phyloP scores from a whole-genome alignment of 305 asterid species.

The Solanum chacoense region DNA sequence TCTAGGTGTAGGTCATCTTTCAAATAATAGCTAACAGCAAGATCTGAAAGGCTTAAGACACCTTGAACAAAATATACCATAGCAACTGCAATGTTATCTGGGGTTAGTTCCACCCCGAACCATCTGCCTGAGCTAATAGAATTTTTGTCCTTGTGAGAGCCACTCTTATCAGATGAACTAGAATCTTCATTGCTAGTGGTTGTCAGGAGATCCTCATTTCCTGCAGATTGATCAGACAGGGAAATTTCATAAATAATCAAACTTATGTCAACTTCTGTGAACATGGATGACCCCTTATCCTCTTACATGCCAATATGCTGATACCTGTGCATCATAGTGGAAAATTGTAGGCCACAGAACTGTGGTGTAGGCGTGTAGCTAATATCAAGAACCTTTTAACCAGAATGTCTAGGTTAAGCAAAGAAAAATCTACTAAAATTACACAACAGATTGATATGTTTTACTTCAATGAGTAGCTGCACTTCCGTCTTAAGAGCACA shows the following conservation, averaged over 20 bases:
- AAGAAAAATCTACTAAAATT: not conserved
- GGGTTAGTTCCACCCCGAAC: conserved; percentile 79
- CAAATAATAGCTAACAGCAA: conserved; percentile 83
- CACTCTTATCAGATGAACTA: conserved; percentile 28
- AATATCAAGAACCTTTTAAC: not conserved
- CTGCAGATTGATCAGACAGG: conserved; percentile 26
- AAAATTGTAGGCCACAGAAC: not conserved
- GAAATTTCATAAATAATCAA: not conserved
- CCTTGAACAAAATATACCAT: conserved; percentile 99
- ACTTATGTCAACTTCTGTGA: not conserved
- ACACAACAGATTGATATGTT: not conserved
- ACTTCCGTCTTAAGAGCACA: not conserved
- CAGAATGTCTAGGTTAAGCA: not conserved
- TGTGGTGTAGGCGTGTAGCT: not conserved
- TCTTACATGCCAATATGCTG: not conserved
- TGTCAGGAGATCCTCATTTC: conserved; percentile 34
- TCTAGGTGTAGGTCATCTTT: conserved; percentile 88
- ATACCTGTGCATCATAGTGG: not conserved
- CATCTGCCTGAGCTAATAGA: conserved; percentile 31
- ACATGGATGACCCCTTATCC: not conserved
- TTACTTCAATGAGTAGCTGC: not conserved
- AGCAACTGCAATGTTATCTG: conserved; percentile 84
- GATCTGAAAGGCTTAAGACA: conserved; percentile 75
- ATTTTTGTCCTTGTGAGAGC: conserved; percentile 32
- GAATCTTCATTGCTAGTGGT: conserved; percentile 35